These are phyloP conservation scores for Verticillium tricorpus DNA, from an alignment of 2,329 filamentous ascomycete species.

Conservation along the genomic window DNA sequence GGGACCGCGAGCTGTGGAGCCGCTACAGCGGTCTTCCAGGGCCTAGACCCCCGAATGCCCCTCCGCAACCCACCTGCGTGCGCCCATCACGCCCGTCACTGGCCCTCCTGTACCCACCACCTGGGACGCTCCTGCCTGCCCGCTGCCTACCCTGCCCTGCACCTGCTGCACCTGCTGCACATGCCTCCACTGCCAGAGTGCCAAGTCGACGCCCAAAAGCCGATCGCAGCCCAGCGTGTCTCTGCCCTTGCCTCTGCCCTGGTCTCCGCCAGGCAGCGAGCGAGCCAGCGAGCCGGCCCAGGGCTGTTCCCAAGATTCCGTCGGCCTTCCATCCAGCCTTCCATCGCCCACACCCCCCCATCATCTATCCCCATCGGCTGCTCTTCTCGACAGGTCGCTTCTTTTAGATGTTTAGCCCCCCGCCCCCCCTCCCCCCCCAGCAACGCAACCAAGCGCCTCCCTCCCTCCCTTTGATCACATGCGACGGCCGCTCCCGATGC, in stretches of 20 bases:
- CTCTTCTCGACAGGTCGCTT: neutral
- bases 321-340: neutral
- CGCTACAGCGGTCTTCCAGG: conserved; percentile 1
- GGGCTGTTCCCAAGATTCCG: neutral
- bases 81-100: neutral
- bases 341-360: neutral
- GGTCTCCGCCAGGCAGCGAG: neutral
- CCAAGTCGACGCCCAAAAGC: neutral
- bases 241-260: neutral
- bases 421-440: too few species aligned
- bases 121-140: neutral
- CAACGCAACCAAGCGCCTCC: neutral
- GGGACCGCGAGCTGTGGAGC: conserved; percentile 1
- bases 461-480: neutral
- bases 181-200: neutral
- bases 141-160: neutral
- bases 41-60: conserved; percentile 1
- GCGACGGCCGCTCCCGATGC: neutral
- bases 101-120: neutral
- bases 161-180: neutral
- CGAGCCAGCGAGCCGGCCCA: neutral
- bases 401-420: neutral
- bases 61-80: neutral
- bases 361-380: neutral
- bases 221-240: neutral